Evolutionary conservation across 768 basidiomycete genomes (phyloP), one percentile per base, ranked within the genome.

Genomic region (Leucocoprinus leucothites): DNA sequence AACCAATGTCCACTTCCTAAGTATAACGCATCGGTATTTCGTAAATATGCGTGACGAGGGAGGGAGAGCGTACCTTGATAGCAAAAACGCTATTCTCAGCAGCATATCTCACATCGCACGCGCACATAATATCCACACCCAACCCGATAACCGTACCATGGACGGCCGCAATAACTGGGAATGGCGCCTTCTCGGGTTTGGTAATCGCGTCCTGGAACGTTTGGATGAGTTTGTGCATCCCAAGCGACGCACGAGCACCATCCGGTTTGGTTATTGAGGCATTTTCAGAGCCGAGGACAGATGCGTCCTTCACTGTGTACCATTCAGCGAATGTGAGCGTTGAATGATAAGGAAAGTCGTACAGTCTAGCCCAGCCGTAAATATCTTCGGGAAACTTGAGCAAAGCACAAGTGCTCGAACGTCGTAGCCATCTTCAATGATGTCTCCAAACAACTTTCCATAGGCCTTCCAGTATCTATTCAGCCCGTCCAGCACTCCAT

Each of bases 291-390:
- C 65, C 66, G 1, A 74, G 58, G 1, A 58, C 58, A 2, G 63
- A 48, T 3, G 69, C 71, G 18, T 72, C 68, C 16, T 60, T 58
- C 26, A 78, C 71, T 77, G 7, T 41, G 26, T n/a, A 24, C 13
- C 34, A 7, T 18, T 8, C 38, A 25, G 34, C 11, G 41, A 42
- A 18, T 9, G 41, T 4, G 28, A 25, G 5, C 19, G 19, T 19
- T 19, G 62, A 14, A 67, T 5, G 31, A 11, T 31, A 31, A 5
- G 11, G 5, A 11, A 31, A 11, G 11, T 5, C 76, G 26, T 59
- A 91, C 93, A 65, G 65, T 96, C 94, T 5, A 96, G 68, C 0
- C 94, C 94, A 1, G 91, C 93, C 0, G 87, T 88, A 66, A 93
- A 96, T 3, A 83, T 67, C 65, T 88, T 91, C 0, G 85, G 82